Percentiles rank a stretch among this genome's conserved stretches.
Conservation (phyloP, 2,329 filamentous ascomycete species). For the Fusarium praegraminearum region DNA sequence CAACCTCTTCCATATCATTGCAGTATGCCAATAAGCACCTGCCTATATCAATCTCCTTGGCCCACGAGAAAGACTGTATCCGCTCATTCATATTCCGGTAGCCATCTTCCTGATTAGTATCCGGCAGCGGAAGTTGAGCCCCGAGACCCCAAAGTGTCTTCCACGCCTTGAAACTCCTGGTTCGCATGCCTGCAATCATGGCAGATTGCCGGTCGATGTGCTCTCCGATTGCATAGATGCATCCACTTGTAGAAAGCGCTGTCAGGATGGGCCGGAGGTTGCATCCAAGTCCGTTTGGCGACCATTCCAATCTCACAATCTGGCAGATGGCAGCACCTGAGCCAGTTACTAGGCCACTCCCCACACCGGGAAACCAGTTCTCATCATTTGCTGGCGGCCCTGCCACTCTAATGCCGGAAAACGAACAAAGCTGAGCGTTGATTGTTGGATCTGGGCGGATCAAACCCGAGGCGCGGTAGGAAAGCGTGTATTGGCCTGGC, state of each 20-base stretch:
- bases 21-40: constrained; percentile 63
- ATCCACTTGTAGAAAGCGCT: constrained; percentile 63
- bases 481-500: constrained; percentile 52
- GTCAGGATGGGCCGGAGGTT: constrained; percentile 65
- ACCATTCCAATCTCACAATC: constrained; percentile 67
- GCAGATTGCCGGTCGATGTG: constrained; percentile 49
- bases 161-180: constrained; percentile 62
- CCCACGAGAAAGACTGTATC: constrained; percentile 67
- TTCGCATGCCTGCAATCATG: constrained; percentile 50
- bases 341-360: constrained; percentile 59
- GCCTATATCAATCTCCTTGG: constrained; percentile 56
- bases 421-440: constrained; percentile 60
- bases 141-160: constrained; percentile 68
- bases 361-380: constrained; percentile 57
- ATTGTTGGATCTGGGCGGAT: constrained; percentile 57
- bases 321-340: constrained; percentile 66
- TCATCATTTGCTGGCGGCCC: constrained; percentile 42
- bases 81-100: constrained; percentile 57
- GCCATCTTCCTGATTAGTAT: constrained; percentile 50
- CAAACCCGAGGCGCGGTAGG: constrained; percentile 51
- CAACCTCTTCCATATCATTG: constrained; percentile 64
- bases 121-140: constrained; percentile 62
- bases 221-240: constrained; percentile 65
- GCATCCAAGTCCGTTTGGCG: constrained; percentile 67
- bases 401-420: constrained; percentile 53